Percentiles rank a stretch among this genome's conserved stretches.
Evolutionary conservation across 1,284 basidiomycete genomes (phyloP).

Genomic region (Earliella scabrosa): DNA sequence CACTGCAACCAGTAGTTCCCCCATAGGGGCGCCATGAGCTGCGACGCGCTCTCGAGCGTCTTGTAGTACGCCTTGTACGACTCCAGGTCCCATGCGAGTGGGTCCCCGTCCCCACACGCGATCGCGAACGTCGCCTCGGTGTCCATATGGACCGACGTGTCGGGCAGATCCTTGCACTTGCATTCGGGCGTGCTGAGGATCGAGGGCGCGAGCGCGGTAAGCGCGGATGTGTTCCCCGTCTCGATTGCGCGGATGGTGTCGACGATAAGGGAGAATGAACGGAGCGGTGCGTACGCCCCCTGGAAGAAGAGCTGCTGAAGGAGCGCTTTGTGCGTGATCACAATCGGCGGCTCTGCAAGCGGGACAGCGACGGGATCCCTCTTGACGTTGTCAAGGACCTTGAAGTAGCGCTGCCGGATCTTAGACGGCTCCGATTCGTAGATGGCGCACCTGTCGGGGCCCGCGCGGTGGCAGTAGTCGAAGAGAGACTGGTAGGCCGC

Average conservation of each 20-base stretch:
- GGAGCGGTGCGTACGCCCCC: constrained; percentile 41
- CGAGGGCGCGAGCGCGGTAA: constrained; percentile 32
- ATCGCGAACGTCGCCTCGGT: constrained; percentile 2
- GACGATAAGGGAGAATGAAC: constrained; percentile 34
- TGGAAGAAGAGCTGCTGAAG: constrained; percentile 37
- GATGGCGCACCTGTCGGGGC: constrained; percentile 42
- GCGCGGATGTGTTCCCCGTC: constrained; percentile 34
- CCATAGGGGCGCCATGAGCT: constrained; percentile 29
- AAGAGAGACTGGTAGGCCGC: constrained; percentile 38
- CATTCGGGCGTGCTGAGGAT: constrained; percentile 11
- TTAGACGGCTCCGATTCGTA: constrained; percentile 36
- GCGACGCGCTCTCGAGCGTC: constrained; percentile 28
- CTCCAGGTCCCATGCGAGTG: not conserved
- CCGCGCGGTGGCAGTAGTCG: constrained; percentile 41
- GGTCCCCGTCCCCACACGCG: not conserved
- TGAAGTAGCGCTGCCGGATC: constrained; percentile 32
- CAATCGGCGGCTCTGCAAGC: constrained; percentile 14
- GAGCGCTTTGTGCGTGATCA: constrained; percentile 22
- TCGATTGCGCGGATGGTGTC: constrained; percentile 43
- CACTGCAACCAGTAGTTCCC: constrained; percentile 11
- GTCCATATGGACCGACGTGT: not conserved
- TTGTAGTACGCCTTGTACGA: not conserved
- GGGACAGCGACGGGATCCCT: constrained; percentile 32
- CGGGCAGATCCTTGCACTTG: not conserved
- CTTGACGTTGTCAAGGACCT: constrained; percentile 33